phyloP scores from a whole-genome alignment of 148 eudicot species.

The Rhododendron simsii region DNA sequence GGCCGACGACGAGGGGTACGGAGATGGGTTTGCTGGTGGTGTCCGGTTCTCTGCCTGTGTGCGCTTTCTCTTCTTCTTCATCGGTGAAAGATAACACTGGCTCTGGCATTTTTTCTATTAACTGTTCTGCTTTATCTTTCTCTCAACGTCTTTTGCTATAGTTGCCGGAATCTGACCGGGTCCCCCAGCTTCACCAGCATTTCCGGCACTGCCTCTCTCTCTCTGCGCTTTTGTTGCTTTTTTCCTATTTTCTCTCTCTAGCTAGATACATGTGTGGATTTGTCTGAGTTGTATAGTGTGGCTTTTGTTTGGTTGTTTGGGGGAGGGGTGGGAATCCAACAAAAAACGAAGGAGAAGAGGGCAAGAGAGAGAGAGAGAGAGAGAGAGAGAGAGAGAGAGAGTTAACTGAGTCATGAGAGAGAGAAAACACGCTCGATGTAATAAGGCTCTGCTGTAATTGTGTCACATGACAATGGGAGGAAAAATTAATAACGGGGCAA shows the following conservation, averaged over 20 bases:
- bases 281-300: not conserved
- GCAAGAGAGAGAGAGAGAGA: not conserved
- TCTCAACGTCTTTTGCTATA: not conserved
- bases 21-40: not conserved
- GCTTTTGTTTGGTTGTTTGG: not conserved
- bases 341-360: not conserved
- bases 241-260: not conserved
- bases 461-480: not conserved
- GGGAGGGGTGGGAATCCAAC: not conserved
- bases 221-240: not conserved
- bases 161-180: conserved; percentile 6
- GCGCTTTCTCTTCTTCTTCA: conserved; percentile 12
- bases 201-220: conserved; percentile 7
- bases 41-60: not conserved
- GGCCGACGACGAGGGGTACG: conserved; percentile 3
- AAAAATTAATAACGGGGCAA: not conserved
- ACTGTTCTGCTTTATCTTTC: not conserved
- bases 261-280: not conserved
- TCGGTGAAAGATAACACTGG: conserved; percentile 8
- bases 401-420: not conserved
- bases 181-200: conserved; percentile 18
- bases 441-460: not conserved
- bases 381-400: not conserved
- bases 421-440: not conserved
- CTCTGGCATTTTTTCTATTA: conserved; percentile 20